A percentile compares a stretch with the other conserved stretches of the same genome.
Conservation (phyloP, 257 asterid species). For the Echites panduratus region DNA sequence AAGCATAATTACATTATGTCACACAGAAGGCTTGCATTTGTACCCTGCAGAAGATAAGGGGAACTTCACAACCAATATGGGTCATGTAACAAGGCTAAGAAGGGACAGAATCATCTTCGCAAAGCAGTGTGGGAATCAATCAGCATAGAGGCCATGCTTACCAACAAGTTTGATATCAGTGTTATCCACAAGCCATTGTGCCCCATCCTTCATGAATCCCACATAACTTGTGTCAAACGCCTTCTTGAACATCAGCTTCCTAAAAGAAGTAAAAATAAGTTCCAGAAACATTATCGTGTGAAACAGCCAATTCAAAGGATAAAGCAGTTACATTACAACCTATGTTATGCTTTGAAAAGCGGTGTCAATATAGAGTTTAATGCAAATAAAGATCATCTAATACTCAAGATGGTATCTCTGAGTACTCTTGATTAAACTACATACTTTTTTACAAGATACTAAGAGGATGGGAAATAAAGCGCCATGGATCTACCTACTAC, state of each 20-base stretch:
- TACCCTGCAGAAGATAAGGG: background rate
- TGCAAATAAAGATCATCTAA: background rate
- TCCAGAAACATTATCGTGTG: background rate
- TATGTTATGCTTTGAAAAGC: background rate
- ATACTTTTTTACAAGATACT: background rate
- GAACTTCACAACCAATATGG: background rate
- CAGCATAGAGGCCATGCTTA: slow-evolving; percentile 18
- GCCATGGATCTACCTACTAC: background rate
- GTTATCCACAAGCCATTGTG: slow-evolving; percentile 90
- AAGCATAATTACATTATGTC: background rate
- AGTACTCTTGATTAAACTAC: background rate
- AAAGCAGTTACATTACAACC: background rate
- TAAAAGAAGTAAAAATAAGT: slow-evolving; percentile 25
- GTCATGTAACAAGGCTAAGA: background rate
- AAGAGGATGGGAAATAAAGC: background rate
- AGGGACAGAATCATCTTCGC: background rate
- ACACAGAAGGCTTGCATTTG: background rate
- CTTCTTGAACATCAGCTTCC: slow-evolving; percentile 84
- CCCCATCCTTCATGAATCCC: slow-evolving; percentile 93
- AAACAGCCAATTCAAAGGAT: background rate
- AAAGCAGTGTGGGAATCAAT: background rate
- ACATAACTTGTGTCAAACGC: slow-evolving; percentile 83
- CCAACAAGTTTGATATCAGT: slow-evolving; percentile 97
- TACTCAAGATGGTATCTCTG: background rate
- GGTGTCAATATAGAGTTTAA: background rate